Evolutionary conservation across 2,329 filamentous ascomycete genomes (phyloP).

Genomic region (Fusarium citri): DNA sequence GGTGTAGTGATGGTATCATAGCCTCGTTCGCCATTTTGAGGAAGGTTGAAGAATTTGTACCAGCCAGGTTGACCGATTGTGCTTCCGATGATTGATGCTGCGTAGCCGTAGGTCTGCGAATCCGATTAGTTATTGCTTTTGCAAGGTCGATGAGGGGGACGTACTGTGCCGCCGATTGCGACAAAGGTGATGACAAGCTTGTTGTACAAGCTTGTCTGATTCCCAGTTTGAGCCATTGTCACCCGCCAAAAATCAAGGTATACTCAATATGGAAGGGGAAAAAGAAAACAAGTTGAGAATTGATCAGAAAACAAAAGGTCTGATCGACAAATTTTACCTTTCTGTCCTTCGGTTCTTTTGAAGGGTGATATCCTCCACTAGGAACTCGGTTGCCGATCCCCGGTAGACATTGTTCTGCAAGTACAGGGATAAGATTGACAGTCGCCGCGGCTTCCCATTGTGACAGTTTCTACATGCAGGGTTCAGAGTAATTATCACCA

Average conservation of each 20-base stretch:
- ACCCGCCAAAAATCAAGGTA: too few species aligned
- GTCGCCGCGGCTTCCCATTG: conserved; percentile 1
- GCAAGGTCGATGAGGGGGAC: too few species aligned
- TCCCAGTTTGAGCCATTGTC: conserved; percentile 26
- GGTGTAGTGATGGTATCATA: conserved; percentile 59
- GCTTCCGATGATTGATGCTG: conserved; percentile 61
- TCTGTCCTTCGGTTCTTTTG: not conserved
- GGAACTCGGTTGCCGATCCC: not conserved
- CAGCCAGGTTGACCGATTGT: conserved; percentile 66
- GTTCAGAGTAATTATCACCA: not conserved
- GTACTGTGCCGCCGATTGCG: conserved; percentile 50
- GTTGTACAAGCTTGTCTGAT: conserved; percentile 49
- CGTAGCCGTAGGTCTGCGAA: conserved; percentile 62
- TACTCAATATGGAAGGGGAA: too few species aligned
- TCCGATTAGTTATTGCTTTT: not conserved
- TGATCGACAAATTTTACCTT: not conserved
- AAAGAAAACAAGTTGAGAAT: not conserved
- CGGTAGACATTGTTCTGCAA: not conserved
- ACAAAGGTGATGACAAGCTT: conserved; percentile 52
- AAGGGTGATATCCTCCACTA: not conserved
- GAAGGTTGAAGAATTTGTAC: conserved; percentile 62
- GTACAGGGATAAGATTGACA: not conserved
- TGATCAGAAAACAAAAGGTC: not conserved
- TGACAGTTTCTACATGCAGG: not conserved
- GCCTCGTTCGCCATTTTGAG: conserved; percentile 55